Percentiles rank a stretch among this genome's conserved stretches.
Conservation (phyloP, 345 rosid species). For the Adansonia digitata region DNA sequence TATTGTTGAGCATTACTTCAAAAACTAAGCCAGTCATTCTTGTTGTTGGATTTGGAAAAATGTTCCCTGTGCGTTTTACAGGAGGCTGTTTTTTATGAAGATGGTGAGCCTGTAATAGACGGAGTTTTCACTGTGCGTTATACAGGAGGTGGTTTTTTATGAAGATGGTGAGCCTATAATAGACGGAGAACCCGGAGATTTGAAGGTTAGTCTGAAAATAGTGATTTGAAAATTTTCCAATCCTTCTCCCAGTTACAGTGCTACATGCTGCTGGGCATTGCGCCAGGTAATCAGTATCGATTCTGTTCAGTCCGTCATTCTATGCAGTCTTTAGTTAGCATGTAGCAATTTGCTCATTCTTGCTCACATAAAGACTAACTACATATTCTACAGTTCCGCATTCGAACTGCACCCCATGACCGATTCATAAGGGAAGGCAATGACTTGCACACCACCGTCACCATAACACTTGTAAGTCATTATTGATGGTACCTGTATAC, state of each 20-base stretch:
- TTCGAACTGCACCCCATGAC: conserved; percentile 79
- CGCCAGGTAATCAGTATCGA: not conserved
- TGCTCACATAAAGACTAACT: not conserved
- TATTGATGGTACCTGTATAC: not conserved
- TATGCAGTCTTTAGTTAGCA: not conserved
- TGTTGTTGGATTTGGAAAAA: too few relatives aligned
- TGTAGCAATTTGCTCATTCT: not conserved
- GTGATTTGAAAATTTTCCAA: not conserved
- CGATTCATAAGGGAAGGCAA: conserved; percentile 81
- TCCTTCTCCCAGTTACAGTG: not conserved
- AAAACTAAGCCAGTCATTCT: too few relatives aligned
- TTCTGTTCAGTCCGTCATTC: not conserved
- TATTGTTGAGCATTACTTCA: not conserved
- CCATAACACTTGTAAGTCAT: conserved; percentile 71
- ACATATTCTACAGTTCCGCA: conserved; percentile 60
- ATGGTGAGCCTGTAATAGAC: too few relatives aligned
- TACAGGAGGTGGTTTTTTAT: conserved; percentile 72
- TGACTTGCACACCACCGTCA: conserved; percentile 77
- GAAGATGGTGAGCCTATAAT: conserved; percentile 95
- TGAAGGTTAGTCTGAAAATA: conserved; percentile 55
- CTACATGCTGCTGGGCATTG: not conserved
- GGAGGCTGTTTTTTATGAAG: too few relatives aligned
- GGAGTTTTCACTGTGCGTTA: conserved; percentile 14
- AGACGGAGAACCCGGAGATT: conserved; percentile 97
- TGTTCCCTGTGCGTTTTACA: too few relatives aligned